A percentile compares a stretch with the other conserved stretches of the same genome.
phyloP scores from a whole-genome alignment of 495 filamentous ascomycete genomes.

The Coniosporium apollinis region DNA sequence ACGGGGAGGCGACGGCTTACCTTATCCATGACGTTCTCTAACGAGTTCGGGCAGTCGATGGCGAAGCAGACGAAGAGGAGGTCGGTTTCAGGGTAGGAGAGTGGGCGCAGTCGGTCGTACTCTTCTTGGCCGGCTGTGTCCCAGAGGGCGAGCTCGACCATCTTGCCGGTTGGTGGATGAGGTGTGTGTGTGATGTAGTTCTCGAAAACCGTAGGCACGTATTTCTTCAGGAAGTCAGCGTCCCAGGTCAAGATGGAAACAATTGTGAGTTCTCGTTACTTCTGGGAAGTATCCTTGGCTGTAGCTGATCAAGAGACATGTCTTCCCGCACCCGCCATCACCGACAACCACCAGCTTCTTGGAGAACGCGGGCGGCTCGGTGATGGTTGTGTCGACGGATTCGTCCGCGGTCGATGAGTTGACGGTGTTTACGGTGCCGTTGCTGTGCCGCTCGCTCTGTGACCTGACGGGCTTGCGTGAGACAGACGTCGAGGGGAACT shows the following conservation, averaged over 20 bases:
- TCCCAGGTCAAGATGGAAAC: background rate
- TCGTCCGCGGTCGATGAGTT: slow-evolving; percentile 48
- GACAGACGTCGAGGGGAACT: slow-evolving; percentile 11
- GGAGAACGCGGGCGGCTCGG: slow-evolving; percentile 76
- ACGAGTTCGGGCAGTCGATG: slow-evolving; percentile 92
- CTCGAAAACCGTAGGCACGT: slow-evolving; percentile 96
- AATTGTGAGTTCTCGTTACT: slow-evolving; percentile 33
- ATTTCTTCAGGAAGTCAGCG: slow-evolving; percentile 55
- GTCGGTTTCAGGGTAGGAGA: slow-evolving; percentile 96
- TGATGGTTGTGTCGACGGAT: slow-evolving; percentile 69
- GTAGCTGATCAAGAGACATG: slow-evolving; percentile 93
- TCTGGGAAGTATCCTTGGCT: slow-evolving; percentile 97
- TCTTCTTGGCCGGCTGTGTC: slow-evolving; percentile 98
- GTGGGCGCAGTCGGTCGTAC: slow-evolving; percentile 85
- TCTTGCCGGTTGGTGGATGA: slow-evolving; percentile 75
- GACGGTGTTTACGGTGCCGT: slow-evolving; percentile 67
- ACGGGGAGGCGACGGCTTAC: slow-evolving; percentile 32
- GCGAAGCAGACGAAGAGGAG: slow-evolving; percentile 97
- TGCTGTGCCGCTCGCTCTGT: slow-evolving; percentile 47
- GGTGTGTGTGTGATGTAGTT: slow-evolving; percentile 97
- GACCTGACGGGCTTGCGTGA: slow-evolving; percentile 31
- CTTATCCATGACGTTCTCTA: slow-evolving; percentile 98
- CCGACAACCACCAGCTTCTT: slow-evolving; percentile 99
- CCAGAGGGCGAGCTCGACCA: slow-evolving; percentile 90
- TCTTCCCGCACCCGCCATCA: slow-evolving; percentile 97